Evolutionary conservation across 345 rosid species (phyloP), one percentile per base, ranked within the genome.

Genomic region (Alliaria petiolata): DNA sequence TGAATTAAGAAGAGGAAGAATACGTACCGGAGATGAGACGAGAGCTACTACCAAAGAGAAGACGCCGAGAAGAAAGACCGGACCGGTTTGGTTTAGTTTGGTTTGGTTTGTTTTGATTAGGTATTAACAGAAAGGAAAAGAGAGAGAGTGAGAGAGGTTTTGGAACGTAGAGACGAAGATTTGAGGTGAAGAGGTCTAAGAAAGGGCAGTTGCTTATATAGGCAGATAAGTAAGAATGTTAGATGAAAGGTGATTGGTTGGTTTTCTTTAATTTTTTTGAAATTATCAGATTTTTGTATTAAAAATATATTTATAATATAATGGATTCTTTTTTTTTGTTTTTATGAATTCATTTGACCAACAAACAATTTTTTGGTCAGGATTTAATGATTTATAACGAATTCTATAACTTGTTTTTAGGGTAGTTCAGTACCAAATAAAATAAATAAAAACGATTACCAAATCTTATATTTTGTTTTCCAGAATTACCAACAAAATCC

Each of bases 141-240:
- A 31, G 11, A n/a, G 11, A 5, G 73, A 49, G 50, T 59, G 65
- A 20, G 49, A 46, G 75, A 69, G 13, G 64, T 12, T 7, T 42
- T 11, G 2, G 40, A 33, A 34, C 25, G 30, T 35, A 15, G 46
- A 71, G 44, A 63, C 6, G 75, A 65, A 63, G 55, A 15, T n/a
- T n/a, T 70, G 15, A 44, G 64, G 64, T 64, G 71, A 46, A 67
- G 44, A 57, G 53, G 2, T 14, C 13, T n/a, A 1, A 20, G 59
- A 36, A 55, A 19, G 35, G 43, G 61, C 0, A 10, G 67, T 19
- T 58, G 54, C 45, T 66, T 74, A 66, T 65, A 67, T 74, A 74
- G 78, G 55, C 45, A 66, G 40, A 72, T 26, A 45, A 16, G 22
- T 46, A 62, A 62, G 69, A 62, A 62, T 52, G 11, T 71, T 70